Evolutionary conservation across 2,329 filamentous ascomycete genomes (phyloP), one percentile per base, ranked within the genome.

Genomic region (Elsinoe australis): DNA sequence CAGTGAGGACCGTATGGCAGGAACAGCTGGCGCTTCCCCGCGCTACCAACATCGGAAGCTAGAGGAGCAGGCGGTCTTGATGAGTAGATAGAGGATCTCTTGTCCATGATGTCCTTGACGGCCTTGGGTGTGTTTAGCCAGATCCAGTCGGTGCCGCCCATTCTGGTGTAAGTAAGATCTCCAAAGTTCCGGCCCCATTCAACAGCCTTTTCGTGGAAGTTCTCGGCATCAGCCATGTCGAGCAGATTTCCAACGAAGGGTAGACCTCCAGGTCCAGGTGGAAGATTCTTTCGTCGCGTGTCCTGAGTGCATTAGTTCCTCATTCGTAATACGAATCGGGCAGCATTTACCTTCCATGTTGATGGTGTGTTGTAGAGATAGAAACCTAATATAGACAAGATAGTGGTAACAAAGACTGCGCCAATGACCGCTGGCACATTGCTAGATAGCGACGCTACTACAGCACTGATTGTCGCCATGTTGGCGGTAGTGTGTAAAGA

Each of bases 191-290:
- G 54, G 24, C 59, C 56, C 66, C 67, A 67, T 42, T 55, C 53
- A 4, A 57, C 54, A 2, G 62, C 61, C 53, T 65, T 64, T 15
- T 52, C 47, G 0, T 53, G 56, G 1, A 60, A 39, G 9, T 47
- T 49, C 39, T 68, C 64, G 4, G 59, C 59, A 26, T 67, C 61
- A 12, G 58, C 56, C 2, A 68, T 58, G 35, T 67, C 63, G 32
- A 66, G 54, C 24, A 67, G 57, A 45, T 65, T 67, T 0, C 67
- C 67, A 2, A 69, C 56, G 31, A 69, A 64, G 2, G 67, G 66
- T 2, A 67, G 58, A 1, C 65, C 67, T 47, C 54, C 57, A 0
- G 66, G 66, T 2, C 66, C 66, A 5, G 65, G 66, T 5, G 66
- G 66, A 0, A 68, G 58, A 39, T 65, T 58, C 9, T 59, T 59